Base-by-base conservation (phyloP, 352 stramenopile species). In the Blastocystis hominis region DNA sequence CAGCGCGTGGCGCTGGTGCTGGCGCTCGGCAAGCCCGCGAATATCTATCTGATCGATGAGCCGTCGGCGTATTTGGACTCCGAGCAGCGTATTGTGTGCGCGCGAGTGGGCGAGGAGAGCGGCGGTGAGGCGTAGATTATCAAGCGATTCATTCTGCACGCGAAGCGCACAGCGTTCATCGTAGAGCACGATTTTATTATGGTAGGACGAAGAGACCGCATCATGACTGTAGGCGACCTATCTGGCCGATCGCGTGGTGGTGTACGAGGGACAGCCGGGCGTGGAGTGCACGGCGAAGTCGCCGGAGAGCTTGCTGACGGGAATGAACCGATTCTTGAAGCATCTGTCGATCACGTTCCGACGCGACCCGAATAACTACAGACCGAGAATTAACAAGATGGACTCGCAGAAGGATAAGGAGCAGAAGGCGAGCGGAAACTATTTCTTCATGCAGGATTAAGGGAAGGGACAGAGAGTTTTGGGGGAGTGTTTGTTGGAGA, bases 101-200 rank as follows among this genome's bases (percentile, higher is more conserved):
- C 95, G 75, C 98, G 98, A 92, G 34, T 89, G 24, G 56, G 68
- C 20, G 17, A 30, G 20, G 53, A 36, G 36, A 80, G 40, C 15
- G n/a, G 10, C 13, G 7, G 5, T 13, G 6, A 24, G 9, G 75
- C 40, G 56, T 90, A 92, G 88, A 96, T 99, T 78, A 99, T 99
- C 90, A 98, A 99, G 92, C 94, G 97, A 50, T 99, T 98, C 90
- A 98, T 99, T 80, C 93, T 99, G 90, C 95, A 99, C 93, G 93
- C 95, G 42, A 99, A 99, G 92, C 98, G 98, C 91, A 99, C 97
- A 36, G 97, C 96, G 6, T 99, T 99, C 90, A 92, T 99, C 47
- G 96, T 99, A 17, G 97, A 99, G 92, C 97, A 99, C 92, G 97
- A 99, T 94, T 99, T 99, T 92, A 98, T 99, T 91, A 99, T 99